Evolutionary conservation across 2,329 filamentous ascomycete species (phyloP), one percentile per base, ranked within the genome.

Genomic region (Trichoderma sp.): DNA sequence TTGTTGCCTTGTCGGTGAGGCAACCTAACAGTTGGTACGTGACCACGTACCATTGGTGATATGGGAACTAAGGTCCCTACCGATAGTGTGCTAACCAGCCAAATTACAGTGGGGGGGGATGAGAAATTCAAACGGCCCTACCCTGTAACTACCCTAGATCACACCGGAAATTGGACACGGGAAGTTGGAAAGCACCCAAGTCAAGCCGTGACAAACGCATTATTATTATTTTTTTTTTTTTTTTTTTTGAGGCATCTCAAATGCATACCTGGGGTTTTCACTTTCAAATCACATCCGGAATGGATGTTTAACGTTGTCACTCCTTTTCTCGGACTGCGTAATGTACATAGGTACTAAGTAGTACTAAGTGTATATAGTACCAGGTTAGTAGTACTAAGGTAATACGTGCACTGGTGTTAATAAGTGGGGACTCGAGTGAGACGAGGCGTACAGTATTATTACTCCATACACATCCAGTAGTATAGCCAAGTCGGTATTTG

Each of bases 1-100:
- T 59, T 39, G 42, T 15, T 67, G 64, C 64, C 54, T 67, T 39
- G 54, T 67, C 54, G 64, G 64, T 67, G 64, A 67, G 64, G 64
- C 54, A 67, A 25, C 63, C 17, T 57, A 54, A 27, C 53, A 39
- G 4, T 19, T 34, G 25, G 64, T 66, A 57, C 60, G 4, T 27
- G 27, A 3, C 25, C 37, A 12, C 32, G 37, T 22, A 22, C 27
- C 13, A 12, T 10, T 15, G n/a, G 8, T 29, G 15, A 25, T 19
- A 10, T 13, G 19, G 12, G 17, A 17, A n/a, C 17, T 19, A 37
- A 29, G 15, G 59, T 63, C 19, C 22, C 25, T 5, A 15, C 6
- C 10, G 35, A 42, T 65, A 65, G 22, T 58, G 52, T 4, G 37
- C 17, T 56, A n/a, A 27, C 52, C 53, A 53, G 35, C 12, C 48